These are phyloP conservation scores for Tolypocladium tundrense DNA, from an alignment of 2,329 filamentous ascomycete species.

Conservation along the genomic window DNA sequence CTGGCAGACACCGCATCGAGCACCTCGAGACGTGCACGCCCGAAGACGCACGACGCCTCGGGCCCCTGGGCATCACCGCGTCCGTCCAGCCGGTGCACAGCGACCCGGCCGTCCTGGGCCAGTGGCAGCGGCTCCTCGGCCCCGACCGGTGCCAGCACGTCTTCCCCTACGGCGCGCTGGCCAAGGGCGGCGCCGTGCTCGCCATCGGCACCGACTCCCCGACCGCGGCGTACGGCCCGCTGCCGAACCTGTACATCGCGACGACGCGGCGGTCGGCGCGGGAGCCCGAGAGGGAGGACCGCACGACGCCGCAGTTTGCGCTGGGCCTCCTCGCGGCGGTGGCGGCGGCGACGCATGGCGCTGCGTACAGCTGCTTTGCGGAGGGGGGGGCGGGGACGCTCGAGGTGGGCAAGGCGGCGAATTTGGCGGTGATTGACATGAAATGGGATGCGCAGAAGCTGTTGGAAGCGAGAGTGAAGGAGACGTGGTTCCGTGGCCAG, in stretches of 20 bases:
- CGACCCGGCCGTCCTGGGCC: background rate
- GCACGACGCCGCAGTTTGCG: background rate
- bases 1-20: slow-evolving; percentile 49
- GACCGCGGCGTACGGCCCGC: background rate
- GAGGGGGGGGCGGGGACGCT: background rate
- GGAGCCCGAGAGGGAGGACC: background rate
- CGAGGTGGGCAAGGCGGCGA: background rate
- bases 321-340: background rate
- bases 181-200: background rate
- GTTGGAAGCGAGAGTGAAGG: background rate
- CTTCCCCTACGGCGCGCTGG: background rate
- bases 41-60: slow-evolving; percentile 45
- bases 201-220: background rate
- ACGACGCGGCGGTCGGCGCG: background rate
- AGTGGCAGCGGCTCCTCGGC: background rate
- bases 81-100: slow-evolving; percentile 44
- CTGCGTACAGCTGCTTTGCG: background rate
- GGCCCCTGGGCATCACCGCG: slow-evolving; percentile 45
- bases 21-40: slow-evolving; percentile 49
- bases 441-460: background rate
- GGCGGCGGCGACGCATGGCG: background rate
- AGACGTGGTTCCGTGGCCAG: background rate
- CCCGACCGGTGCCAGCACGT: background rate
- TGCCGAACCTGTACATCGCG: background rate
- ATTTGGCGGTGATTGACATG: background rate